Percentiles rank a stretch among this genome's conserved stretches.
phyloP scores from a whole-genome alignment of 1,284 basidiomycete genomes.

The Sanghuangporus sanghuang region DNA sequence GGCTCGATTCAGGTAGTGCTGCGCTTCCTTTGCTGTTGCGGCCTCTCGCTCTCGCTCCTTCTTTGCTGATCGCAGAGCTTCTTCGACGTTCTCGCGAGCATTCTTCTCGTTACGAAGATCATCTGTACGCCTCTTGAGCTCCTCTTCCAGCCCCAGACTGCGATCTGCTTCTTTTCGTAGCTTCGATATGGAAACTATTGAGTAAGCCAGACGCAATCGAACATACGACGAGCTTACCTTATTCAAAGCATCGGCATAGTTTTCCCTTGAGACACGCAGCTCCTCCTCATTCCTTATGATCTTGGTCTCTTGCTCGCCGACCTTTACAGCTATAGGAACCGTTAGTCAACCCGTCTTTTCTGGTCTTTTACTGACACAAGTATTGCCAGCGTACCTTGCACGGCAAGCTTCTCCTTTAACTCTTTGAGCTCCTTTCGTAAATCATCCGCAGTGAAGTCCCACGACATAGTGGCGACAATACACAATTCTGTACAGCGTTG shows the following conservation, averaged over 20 bases:
- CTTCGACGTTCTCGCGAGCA: constrained; percentile 47
- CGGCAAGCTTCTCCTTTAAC: constrained; percentile 15
- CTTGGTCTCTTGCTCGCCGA: constrained; percentile 50
- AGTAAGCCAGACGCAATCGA: too few species aligned
- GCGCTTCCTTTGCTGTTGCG: constrained; percentile 45
- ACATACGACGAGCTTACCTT: constrained; percentile 39
- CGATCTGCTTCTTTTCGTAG: constrained; percentile 54
- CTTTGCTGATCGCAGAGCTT: constrained; percentile 41
- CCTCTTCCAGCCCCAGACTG: constrained; percentile 47
- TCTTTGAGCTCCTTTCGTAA: constrained; percentile 14
- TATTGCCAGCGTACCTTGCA: constrained; percentile 12
- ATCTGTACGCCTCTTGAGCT: constrained; percentile 41
- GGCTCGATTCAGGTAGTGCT: constrained; percentile 51
- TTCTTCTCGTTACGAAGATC: constrained; percentile 54
- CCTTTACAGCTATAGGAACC: constrained; percentile 26
- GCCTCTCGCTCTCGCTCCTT: constrained; percentile 49
- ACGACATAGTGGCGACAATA: constrained; percentile 9
- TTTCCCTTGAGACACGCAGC: constrained; percentile 45
- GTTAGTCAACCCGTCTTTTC: background rate
- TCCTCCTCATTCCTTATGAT: constrained; percentile 50
- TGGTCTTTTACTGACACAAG: background rate
- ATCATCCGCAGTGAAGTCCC: constrained; percentile 15
- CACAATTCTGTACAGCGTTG: background rate
- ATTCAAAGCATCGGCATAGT: constrained; percentile 51
- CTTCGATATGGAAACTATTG: constrained; percentile 29